These are phyloP conservation scores for Colletotrichum liaoningense DNA, from an alignment of 2,329 filamentous ascomycete genomes.

Conservation along the genomic window DNA sequence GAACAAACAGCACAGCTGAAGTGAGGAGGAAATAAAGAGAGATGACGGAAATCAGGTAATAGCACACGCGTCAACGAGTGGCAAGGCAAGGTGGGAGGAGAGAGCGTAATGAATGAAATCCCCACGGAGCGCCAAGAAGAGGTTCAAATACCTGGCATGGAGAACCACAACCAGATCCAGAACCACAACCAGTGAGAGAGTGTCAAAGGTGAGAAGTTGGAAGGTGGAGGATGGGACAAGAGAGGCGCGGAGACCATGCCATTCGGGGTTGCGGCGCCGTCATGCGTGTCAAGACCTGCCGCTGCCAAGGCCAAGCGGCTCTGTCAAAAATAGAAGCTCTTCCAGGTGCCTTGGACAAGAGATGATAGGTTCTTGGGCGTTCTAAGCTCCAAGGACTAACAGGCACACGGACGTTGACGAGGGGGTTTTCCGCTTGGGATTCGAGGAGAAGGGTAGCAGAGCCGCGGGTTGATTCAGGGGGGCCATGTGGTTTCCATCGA, in stretches of 20 bases:
- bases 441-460: neutral
- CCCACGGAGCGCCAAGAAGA: constrained; percentile 18
- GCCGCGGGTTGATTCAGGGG: neutral
- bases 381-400: neutral
- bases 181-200: neutral
- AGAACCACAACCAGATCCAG: neutral
- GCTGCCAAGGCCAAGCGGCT: constrained; percentile 27
- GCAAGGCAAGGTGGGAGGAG: constrained; percentile 13
- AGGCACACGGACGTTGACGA: neutral
- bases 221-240: neutral
- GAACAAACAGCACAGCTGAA: constrained; percentile 33
- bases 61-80: constrained; percentile 28
- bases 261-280: constrained; percentile 17
- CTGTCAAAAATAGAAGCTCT: constrained; percentile 32
- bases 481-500: neutral
- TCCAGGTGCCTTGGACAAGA: constrained; percentile 3
- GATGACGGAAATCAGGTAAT: neutral
- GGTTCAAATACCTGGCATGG: constrained; percentile 15
- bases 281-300: constrained; percentile 30
- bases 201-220: neutral
- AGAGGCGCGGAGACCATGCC: neutral
- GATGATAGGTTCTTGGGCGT: constrained; percentile 14
- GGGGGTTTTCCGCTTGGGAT: neutral
- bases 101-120: constrained; percentile 30
- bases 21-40: neutral